Base-by-base conservation (phyloP, 148 eudicot species). In the Rhododendron mucronatum region DNA sequence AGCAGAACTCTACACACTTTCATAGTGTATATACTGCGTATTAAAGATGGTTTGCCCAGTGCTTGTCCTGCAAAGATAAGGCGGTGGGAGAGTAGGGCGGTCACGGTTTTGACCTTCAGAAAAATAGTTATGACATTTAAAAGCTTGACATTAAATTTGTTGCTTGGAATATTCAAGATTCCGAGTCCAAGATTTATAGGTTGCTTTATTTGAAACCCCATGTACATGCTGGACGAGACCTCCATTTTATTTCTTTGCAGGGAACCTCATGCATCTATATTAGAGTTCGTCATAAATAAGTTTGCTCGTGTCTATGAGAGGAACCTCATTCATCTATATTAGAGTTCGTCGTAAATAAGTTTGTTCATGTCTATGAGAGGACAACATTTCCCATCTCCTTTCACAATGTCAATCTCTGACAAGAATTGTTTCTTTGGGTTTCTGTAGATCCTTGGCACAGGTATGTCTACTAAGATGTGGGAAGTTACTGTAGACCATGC, bases 401-500 rank as follows among this genome's bases (percentile, higher is more conserved):
- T 44, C 37, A 35, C 20, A 80, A 9, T 53, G 11, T 80, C 35
- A 53, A 80, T 77, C 16, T 13, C 82, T 41, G 44, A 84, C 21
- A 35, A 53, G 12, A 63, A 37, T 75, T 84, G 8, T 53, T 82
- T 67, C 21, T 67, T 26, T 84, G 63, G 37, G 71, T 81, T 50
- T 67, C 63, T 90, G 83, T 92, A 95, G 98, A 89, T 95, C 86
- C 91, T 94, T 83, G 98, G 96, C 84, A 86, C 92, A 79, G 96
- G 95, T 83, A 95, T 95, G 98, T 95, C 96, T 85, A 87, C 96
- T 71, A 95, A 93, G 87, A 91, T 92, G 96, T 95, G 98, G 98
- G 98, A 94, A 37, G 88, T 87, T 57, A 87, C 96, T 7, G 86
- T 90, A 65, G 95, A 92, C 59, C 95, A 94, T 90, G 96, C 98